Conservation (phyloP, 768 basidiomycete species). For the Albatrellus ellisii region DNA sequence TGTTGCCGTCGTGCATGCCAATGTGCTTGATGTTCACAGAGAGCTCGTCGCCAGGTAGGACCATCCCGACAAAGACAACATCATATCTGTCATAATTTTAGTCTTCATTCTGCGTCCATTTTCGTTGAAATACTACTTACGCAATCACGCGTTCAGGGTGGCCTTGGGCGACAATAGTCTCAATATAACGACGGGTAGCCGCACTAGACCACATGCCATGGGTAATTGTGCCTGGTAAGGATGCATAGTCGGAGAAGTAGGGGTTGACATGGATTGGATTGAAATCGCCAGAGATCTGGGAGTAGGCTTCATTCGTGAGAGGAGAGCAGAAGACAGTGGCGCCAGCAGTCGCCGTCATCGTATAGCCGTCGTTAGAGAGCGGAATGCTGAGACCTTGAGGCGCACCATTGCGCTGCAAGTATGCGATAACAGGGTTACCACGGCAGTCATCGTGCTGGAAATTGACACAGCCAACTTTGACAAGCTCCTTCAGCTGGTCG, state of each 20-base stretch:
- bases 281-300: constrained; percentile 92
- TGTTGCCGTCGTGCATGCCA: constrained; percentile 87
- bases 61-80: constrained; percentile 95
- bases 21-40: constrained; percentile 79
- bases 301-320: constrained; percentile 90
- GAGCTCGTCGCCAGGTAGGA: constrained; percentile 81
- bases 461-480: constrained; percentile 81
- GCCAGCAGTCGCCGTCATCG: constrained; percentile 49
- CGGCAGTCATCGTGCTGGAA: constrained; percentile 79
- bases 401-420: constrained; percentile 83
- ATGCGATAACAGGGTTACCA: constrained; percentile 89
- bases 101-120: constrained; percentile 2
- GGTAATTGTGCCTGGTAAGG: constrained; percentile 91
- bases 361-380: constrained; percentile 79
- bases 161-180: constrained; percentile 89
- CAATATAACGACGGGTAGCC: constrained; percentile 83
- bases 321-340: constrained; percentile 69
- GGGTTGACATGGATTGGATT: constrained; percentile 99
- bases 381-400: constrained; percentile 66
- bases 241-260: constrained; percentile 91
- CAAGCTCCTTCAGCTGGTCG: constrained; percentile 76
- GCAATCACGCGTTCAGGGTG: constrained; percentile 82
- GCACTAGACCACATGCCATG: constrained; percentile 97
- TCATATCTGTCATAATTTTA: constrained; percentile 48
- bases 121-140: constrained; percentile 35